Percentiles rank a stretch among this genome's conserved stretches.
These are phyloP conservation scores for Datura wrightii DNA, from an alignment of 257 asterid genomes.

Conservation along the genomic window DNA sequence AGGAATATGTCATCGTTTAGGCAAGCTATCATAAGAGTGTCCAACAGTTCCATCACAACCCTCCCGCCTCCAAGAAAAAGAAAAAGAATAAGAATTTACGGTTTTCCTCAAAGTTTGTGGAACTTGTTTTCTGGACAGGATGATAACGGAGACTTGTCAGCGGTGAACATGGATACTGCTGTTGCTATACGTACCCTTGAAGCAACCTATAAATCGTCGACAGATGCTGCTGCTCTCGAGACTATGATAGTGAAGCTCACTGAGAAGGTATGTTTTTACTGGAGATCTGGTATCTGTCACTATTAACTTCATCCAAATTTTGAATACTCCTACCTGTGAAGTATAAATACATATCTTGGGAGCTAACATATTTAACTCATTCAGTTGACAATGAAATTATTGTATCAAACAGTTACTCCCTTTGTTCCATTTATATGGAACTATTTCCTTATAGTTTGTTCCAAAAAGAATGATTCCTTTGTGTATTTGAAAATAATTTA, in stretches of 20 bases:
- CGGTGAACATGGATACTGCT: conserved; percentile 99
- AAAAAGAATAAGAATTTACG: not conserved
- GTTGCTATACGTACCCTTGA: conserved; percentile 99
- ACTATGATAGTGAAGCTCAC: conserved; percentile 79
- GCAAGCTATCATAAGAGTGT: conserved; percentile 21
- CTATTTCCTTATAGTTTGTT: not conserved
- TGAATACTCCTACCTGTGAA: not conserved
- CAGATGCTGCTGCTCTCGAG: conserved; percentile 94
- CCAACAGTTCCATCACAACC: not conserved
- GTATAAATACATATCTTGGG: not conserved
- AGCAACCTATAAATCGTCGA: conserved; percentile 87
- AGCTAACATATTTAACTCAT: conserved; percentile 4
- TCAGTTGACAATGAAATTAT: not conserved
- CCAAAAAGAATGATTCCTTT: not conserved
- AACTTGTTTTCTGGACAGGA: conserved; percentile 62
- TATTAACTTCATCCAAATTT: not conserved
- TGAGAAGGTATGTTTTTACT: conserved; percentile 66
- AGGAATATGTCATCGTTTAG: not conserved
- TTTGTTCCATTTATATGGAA: not conserved
- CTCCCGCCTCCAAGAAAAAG: not conserved
- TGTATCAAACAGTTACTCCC: not conserved
- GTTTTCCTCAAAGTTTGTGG: conserved; percentile 23
- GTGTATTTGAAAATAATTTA: too few species aligned
- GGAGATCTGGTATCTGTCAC: not conserved
- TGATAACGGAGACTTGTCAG: conserved; percentile 90